Base-by-base conservation (phyloP, 768 basidiomycete genomes). In the Cyathus striatus region DNA sequence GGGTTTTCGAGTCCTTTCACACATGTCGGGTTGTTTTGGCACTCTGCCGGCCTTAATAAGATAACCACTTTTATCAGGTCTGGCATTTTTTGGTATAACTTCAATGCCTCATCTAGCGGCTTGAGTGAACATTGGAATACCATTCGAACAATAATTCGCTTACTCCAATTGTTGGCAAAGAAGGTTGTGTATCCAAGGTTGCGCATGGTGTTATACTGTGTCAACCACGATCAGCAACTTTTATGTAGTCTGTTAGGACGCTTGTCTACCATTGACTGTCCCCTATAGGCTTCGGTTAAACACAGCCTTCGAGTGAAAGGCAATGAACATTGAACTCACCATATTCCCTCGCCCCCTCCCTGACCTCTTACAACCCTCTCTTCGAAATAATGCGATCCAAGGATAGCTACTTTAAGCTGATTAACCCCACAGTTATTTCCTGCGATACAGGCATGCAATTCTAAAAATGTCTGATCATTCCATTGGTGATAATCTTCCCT, bases 341-440 rank as follows among this genome's bases (percentile, higher is more conserved):
- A 64, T 5, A 64, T 57, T 25, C 50, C 55, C 39, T 65, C 52
- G 42, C 41, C 41, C 12, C 41, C 41, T 22, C 41, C 12, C 35
- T 32, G 40, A 23, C 41, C 45, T 7, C 48, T 38, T 13, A 57
- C 41, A 12, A 60, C 45, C 6, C 44, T 47, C 5, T 54, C 46
- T 27, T 56, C 47, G 30, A 64, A 64, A 44, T 59, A 55, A 13
- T 50, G 44, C 9, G 54, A 50, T 14, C 53, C 50, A 21, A 68
- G 43, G 7, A 68, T 47, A 4, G 60, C 62, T 44, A 68, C 55
- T 43, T 62, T 68, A 2, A 39, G 48, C 41, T 65, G 64, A 40
- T 68, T 66, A n/a, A 54, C 50, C 1, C 53, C 54, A 43, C 65
- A 64, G 32, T 51, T 55, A 2, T 46, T 27, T 13, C 48, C 43